Evolutionary conservation across 768 basidiomycete species (phyloP).

Genomic region (Leccinum truebloodii): DNA sequence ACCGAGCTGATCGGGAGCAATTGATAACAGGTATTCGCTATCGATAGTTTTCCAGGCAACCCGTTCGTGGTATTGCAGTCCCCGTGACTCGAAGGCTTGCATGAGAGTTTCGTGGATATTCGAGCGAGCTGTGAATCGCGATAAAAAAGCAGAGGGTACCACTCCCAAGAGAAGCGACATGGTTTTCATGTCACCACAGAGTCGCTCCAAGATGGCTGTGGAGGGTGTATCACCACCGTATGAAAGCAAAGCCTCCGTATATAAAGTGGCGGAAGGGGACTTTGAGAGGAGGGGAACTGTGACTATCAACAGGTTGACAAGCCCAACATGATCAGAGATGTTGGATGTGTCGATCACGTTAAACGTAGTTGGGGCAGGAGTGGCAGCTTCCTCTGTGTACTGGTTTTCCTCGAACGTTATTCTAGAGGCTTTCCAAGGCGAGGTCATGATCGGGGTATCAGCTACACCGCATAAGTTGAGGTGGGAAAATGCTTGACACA

Average conservation of each 20-base stretch:
- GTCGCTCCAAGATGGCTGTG: constrained; percentile 20
- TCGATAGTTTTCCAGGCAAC: constrained; percentile 28
- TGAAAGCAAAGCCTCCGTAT: constrained; percentile 30
- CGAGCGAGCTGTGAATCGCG: constrained; percentile 32
- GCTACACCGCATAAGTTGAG: constrained; percentile 6
- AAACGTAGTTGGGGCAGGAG: constrained; percentile 30
- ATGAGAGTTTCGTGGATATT: constrained; percentile 26
- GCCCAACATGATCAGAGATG: constrained; percentile 31
- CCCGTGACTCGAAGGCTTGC: not conserved
- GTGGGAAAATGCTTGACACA: constrained; percentile 29
- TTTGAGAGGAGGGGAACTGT: constrained; percentile 26
- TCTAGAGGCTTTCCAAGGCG: constrained; percentile 26
- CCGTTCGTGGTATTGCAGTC: constrained; percentile 24
- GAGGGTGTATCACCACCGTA: constrained; percentile 11
- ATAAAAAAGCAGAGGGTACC: constrained; percentile 25
- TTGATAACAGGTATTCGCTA: constrained; percentile 11
- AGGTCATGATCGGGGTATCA: constrained; percentile 20
- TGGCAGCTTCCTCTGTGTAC: constrained; percentile 17
- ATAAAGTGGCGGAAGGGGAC: constrained; percentile 27
- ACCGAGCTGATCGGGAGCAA: constrained; percentile 28
- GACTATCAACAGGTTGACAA: constrained; percentile 29
- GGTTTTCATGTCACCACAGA: constrained; percentile 31
- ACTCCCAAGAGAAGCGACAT: constrained; percentile 32
- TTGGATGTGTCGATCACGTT: constrained; percentile 38
- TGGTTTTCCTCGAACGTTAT: constrained; percentile 25